phyloP scores from a whole-genome alignment of 371 early-diverging fungal species.

The Mortierella sp. region DNA sequence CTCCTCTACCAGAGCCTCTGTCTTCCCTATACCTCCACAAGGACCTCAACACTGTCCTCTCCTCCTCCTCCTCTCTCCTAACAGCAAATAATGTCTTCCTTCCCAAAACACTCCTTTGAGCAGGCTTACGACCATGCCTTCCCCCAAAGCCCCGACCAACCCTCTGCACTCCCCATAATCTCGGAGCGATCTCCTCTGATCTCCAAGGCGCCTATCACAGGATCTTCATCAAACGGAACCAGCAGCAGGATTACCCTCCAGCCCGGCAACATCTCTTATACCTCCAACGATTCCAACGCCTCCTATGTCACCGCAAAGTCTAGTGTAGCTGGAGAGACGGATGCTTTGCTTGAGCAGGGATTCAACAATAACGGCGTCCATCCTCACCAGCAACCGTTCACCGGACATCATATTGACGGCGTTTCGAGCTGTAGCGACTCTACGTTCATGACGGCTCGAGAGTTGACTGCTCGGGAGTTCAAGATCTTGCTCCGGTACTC shows the following conservation, averaged over 20 bases:
- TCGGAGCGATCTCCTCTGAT: conserved; percentile 39
- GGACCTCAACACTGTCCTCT: not conserved
- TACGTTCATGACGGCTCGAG: conserved; percentile 4
- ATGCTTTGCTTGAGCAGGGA: conserved; percentile 24
- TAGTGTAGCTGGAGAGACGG: not conserved
- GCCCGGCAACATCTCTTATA: conserved; percentile 20
- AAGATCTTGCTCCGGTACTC: conserved; percentile 60
- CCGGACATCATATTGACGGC: not conserved
- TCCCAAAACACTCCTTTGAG: conserved; percentile 46
- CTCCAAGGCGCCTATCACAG: conserved; percentile 22
- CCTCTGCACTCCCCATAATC: conserved; percentile 8
- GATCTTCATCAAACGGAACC: not conserved
- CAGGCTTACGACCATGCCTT: conserved; percentile 49
- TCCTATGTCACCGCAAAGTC: conserved; percentile 21
- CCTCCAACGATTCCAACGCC: conserved; percentile 19
- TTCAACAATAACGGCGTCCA: no score
- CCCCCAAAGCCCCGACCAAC: conserved; percentile 18
- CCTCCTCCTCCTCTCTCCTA: no score
- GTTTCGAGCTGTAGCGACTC: not conserved
- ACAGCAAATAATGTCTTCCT: conserved; percentile 32
- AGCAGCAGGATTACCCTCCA: not conserved
- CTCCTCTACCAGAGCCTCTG: not conserved
- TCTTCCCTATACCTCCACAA: not conserved
- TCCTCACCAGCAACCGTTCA: not conserved
- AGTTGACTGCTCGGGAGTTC: conserved; percentile 43